Conservation (phyloP, 2,329 filamentous ascomycete species). For the Penicillium hordei region DNA sequence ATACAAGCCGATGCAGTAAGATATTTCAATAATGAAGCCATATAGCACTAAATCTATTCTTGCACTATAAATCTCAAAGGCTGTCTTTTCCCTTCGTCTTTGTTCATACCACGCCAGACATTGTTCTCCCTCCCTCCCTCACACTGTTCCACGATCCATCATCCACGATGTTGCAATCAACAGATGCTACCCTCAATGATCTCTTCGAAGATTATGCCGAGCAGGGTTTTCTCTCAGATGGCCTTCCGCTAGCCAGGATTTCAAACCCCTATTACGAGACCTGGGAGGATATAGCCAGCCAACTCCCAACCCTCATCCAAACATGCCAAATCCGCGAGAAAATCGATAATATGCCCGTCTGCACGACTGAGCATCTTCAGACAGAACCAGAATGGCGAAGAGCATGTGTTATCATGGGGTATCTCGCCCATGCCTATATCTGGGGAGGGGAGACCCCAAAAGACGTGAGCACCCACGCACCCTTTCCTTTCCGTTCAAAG, state of each 20-base stretch:
- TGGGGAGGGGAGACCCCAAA: conserved; percentile 74
- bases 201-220: conserved; percentile 66
- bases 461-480: conserved; percentile 52
- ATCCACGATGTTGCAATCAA: conserved; percentile 27
- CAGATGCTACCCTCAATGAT: conserved; percentile 55
- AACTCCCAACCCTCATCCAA: conserved; percentile 75
- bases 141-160: not conserved
- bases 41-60: not conserved
- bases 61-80: not conserved
- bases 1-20: conserved; percentile 14
- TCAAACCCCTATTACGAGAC: conserved; percentile 84
- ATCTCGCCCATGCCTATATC: conserved; percentile 77
- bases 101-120: not conserved
- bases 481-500: not conserved
- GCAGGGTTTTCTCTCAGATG: conserved; percentile 81
- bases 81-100: not conserved
- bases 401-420: conserved; percentile 72
- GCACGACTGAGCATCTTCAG: conserved; percentile 73
- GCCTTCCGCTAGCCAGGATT: conserved; percentile 70
- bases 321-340: conserved; percentile 72
- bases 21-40: not conserved
- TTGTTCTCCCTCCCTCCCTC: not conserved
- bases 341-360: conserved; percentile 73
- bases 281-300: conserved; percentile 78
- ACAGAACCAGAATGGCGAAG: conserved; percentile 84